Base-by-base conservation (phyloP, 441 rosid species). In the Bruguiera hainesii region DNA sequence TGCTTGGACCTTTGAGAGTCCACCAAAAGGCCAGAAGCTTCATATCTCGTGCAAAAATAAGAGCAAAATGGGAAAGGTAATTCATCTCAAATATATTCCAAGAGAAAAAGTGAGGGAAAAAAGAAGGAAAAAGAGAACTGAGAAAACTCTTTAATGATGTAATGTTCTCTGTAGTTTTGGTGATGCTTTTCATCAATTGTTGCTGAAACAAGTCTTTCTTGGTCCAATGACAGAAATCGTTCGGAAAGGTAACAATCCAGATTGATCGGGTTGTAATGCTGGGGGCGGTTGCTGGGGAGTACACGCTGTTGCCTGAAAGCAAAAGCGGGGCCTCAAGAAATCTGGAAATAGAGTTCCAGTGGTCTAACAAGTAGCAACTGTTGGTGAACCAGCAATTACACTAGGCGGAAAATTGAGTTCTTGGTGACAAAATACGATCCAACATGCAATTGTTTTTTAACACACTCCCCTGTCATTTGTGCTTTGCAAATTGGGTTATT, bases 61-160 rank as follows among this genome's bases (percentile, higher is more conserved):
- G 86, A 96, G 98, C 86, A 96, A 93, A 84, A 93, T 96, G 99
- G 99, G 99, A 68, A 96, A 96, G 97, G 99, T 85, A 80, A 71
- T 23, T 50, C 13, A 21, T n/a, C 56, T 11, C 13, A 25, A 52
- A 52, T 52, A n/a, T 10, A 5, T 52, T 21, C 4, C 26, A 8
- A 21, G 13, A 21, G 5, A 20, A 11, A 52, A 21, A 52, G 21
- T 18, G 56, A 7, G 23, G 18, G 35, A 0, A 6, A 11, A 52
- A 7, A 52, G 25, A 10, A 52, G 1, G 13, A 52, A 20, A 7
- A 13, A 52, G 21, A n/a, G 25, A 52, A 52, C 56, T 52, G 21
- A 28, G 56, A 11, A 52, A 52, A 37, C 46, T 37, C 46, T 37
- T 37, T 9, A 37, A 37, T 2, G 15, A 2, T 37, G 46, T 13